Evolutionary conservation across 2,329 filamentous ascomycete species (phyloP).

Genomic region (Penicillium sumatraense): DNA sequence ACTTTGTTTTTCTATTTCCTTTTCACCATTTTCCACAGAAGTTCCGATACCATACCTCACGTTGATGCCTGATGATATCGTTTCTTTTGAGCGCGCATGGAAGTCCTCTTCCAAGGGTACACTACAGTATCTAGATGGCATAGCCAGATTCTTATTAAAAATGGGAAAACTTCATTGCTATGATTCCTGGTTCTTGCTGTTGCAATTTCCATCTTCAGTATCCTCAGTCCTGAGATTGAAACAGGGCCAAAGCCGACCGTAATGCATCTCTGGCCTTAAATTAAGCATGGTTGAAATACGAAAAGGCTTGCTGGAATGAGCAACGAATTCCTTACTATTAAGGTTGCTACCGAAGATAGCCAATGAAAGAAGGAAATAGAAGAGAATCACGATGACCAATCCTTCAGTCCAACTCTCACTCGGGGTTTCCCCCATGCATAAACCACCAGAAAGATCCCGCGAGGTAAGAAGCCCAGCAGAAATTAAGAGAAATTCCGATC

Average conservation of each 20-base stretch:
- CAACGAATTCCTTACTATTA: background rate
- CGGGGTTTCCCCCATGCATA: background rate
- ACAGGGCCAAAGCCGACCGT: background rate
- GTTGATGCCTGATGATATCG: constrained; percentile 23
- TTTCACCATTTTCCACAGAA: constrained; percentile 17
- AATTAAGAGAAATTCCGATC: too few species aligned
- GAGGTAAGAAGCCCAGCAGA: too few species aligned
- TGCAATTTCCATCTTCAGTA: too few species aligned
- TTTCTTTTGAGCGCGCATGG: constrained; percentile 20
- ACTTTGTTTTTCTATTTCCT: constrained; percentile 8
- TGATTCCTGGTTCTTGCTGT: background rate
- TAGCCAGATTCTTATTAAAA: constrained; percentile 5
- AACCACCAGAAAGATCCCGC: background rate
- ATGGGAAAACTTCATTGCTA: constrained; percentile 10
- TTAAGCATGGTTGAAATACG: background rate
- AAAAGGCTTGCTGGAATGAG: background rate
- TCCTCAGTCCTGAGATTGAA: too few species aligned
- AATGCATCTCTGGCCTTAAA: background rate
- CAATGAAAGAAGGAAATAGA: background rate
- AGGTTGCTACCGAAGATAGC: background rate
- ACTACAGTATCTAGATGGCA: constrained; percentile 2
- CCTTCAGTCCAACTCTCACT: background rate
- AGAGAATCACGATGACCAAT: background rate
- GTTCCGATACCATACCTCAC: constrained; percentile 23
- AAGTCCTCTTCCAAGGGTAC: background rate